These are phyloP conservation scores for Halophytophthora batemanensis DNA, from an alignment of 352 stramenopile species.

Conservation along the genomic window DNA sequence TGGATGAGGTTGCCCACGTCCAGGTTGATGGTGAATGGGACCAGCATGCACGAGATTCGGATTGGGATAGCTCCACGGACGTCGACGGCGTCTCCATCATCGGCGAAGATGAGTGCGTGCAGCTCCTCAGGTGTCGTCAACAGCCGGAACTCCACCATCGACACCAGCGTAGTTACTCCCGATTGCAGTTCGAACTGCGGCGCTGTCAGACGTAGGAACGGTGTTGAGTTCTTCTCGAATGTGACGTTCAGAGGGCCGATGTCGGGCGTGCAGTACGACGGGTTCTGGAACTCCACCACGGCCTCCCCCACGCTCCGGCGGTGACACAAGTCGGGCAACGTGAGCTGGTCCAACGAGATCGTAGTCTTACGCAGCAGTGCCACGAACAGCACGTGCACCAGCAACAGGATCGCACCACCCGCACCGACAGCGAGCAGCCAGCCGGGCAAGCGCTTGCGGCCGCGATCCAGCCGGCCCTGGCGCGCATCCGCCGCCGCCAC, in stretches of 20 bases:
- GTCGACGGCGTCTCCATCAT: slow-evolving; percentile 32
- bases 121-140: slow-evolving; percentile 41
- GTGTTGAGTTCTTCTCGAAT: slow-evolving; percentile 50
- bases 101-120: slow-evolving; percentile 50
- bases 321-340: slow-evolving; percentile 72
- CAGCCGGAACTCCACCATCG: slow-evolving; percentile 41
- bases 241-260: slow-evolving; percentile 54
- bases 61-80: slow-evolving; percentile 49
- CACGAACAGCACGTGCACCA: slow-evolving; percentile 65
- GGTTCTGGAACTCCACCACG: slow-evolving; percentile 64
- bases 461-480: not conserved
- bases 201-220: slow-evolving; percentile 44
- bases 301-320: slow-evolving; percentile 39
- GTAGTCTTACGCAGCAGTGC: slow-evolving; percentile 59
- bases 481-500: not conserved
- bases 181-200: slow-evolving; percentile 54
- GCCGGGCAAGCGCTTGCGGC: slow-evolving; percentile 5
- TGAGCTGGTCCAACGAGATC: slow-evolving; percentile 51
- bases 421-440: slow-evolving; percentile 29
- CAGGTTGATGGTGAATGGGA: slow-evolving; percentile 70
- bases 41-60: slow-evolving; percentile 60
- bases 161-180: slow-evolving; percentile 48
- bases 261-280: slow-evolving; percentile 68
- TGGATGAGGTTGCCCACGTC: slow-evolving; percentile 44
- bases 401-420: slow-evolving; percentile 30